Base-by-base conservation (phyloP, 2,329 filamentous ascomycete genomes). In the Zelopaecilomyces penicillatus region DNA sequence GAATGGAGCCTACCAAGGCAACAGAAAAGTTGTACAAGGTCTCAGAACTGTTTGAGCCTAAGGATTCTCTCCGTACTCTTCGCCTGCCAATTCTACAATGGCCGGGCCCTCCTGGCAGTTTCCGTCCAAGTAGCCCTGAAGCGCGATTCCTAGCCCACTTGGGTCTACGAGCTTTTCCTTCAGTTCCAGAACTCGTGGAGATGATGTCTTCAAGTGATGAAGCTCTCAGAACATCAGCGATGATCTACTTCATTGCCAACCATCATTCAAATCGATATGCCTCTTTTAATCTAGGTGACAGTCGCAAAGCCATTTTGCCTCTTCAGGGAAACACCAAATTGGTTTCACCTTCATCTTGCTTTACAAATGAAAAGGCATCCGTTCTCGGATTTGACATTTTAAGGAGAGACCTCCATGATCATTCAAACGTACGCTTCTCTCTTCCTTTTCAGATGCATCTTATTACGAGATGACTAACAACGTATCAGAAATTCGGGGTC, bases 361-460 rank as follows among this genome's bases (percentile, higher is more conserved):
- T 87, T 59, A 88, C 82, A 1, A 91, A 97, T 53, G 78, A 83
- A 34, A 76, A 76, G 36, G 86, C 87, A 26, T 74, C 83, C 1
- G 71, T 94, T 4, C 73, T 98, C 42, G 87, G 87, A 0, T 97
- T 95, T 57, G 73, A 82, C 28, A 83, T 95, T 12, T 67, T 98
- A 31, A 76, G 79, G 49, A 75, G 69, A 39, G 86, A 93, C 51
- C 73, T 97, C n/a, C 82, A 86, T 48, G 67, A 76, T 8, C 87
- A 97, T 68, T 87, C 89, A 11, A 71, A 63, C 50, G 69, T 72
- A 61, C 58, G 68, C 53, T n/a, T n/a, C n/a, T 26, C 4, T n/a
- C 1, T 36, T 30, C 8, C 31, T 19, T 29, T 30, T 29, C 29
- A 52, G 49, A 37, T 4, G 7, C 10, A 33, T 3, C 5, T 28